Evolutionary conservation across 129 eudicot species (phyloP), one percentile per base, ranked within the genome.

Genomic region (Chrysanthemum lavandulifolium): DNA sequence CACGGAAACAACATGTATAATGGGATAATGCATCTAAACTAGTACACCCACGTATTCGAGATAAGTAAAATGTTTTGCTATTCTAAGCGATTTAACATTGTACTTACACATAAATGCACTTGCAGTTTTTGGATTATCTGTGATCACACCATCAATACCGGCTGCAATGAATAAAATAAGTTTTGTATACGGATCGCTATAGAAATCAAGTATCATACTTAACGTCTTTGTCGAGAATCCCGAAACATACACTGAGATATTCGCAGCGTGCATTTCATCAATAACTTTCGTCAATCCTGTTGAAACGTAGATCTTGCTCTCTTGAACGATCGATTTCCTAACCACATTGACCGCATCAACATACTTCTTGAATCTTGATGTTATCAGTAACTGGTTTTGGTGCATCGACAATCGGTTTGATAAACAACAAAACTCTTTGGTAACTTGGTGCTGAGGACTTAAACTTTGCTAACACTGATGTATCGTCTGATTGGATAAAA

Each of bases 111-210:
- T 16, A 68, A 72, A 90, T 63, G 85, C 76, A 52, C 63, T 82
- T 57, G 97, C 97, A 4, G 96, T 95, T 33, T 83, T 86, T 1
- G 99, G 99, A 71, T 68, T 86, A 40, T 90, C 96, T 0, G 96
- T 95, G 16, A 88, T 68, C 43, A 95, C 71, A 1, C 96, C 99
- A 69, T 90, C 96, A 12, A 85, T 86, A 8, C 77, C 75, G 8
- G 57, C 81, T 10, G 73, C 69, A 14, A 81, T 7, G 31, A 82
- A 66, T 36, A 96, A 86, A 66, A 85, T 82, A 21, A 95, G 88
- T 76, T 86, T 88, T 0, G 79, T 65, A 65, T 91, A 85, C 25
- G 97, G 99, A 83, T 95, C 99, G 0, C 91, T 76, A 52, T 73
- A 77, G 75, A 76, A 86, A 76, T 95, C 99, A 65, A 95, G 86